Conservation (phyloP, 108 stramenopile species). For the Schizochytrium sp. region DNA sequence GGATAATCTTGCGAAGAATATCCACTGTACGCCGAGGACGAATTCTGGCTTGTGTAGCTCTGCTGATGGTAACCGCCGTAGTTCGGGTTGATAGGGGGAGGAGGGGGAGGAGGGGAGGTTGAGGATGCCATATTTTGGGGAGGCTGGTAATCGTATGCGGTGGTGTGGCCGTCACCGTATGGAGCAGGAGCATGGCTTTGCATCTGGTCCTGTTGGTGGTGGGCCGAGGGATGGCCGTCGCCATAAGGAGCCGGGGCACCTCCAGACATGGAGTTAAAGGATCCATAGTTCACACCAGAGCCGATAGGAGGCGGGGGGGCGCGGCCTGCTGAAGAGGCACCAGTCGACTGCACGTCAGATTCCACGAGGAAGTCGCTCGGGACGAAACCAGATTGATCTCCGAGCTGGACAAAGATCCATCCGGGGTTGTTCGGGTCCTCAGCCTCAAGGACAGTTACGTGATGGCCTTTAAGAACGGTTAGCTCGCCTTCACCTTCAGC, state of each 20-base stretch:
- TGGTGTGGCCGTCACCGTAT: background rate
- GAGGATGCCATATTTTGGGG: background rate
- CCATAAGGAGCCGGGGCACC: background rate
- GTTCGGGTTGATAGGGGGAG: too few species aligned
- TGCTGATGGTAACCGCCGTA: too few species aligned
- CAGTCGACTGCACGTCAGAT: constrained; percentile 12
- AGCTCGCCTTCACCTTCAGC: constrained; percentile 42
- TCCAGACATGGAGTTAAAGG: background rate
- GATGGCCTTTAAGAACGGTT: constrained; percentile 32
- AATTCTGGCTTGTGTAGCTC: too few species aligned
- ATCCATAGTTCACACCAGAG: background rate
- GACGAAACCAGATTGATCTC: constrained; percentile 27
- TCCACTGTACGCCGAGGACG: too few species aligned
- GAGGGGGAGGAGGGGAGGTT: too few species aligned
- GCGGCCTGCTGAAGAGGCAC: background rate
- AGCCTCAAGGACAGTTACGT: constrained; percentile 46
- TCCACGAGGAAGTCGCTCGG: constrained; percentile 60
- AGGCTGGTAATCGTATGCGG: background rate
- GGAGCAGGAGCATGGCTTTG: background rate
- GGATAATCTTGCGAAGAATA: too few species aligned
- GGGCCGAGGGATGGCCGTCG: background rate
- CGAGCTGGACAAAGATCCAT: constrained; percentile 53
- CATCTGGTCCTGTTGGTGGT: background rate
- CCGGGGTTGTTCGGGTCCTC: constrained; percentile 38
- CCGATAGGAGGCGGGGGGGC: background rate